phyloP scores from a whole-genome alignment of 345 rosid genomes.

The Ceriops tagal region DNA sequence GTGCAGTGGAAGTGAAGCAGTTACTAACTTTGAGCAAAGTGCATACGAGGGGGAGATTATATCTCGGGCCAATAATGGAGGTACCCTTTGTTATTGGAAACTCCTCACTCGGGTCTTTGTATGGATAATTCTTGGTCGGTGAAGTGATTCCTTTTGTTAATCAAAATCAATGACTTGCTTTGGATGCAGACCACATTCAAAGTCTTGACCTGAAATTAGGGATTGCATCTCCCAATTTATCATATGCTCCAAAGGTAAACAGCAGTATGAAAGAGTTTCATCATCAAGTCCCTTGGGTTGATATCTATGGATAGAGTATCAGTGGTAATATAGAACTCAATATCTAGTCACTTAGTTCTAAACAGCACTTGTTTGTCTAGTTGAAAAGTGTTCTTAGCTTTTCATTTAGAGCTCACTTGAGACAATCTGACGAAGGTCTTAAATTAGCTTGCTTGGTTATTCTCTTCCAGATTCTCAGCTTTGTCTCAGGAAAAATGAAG shows the following conservation, averaged over 20 bases:
- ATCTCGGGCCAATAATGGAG: slow-evolving; percentile 27
- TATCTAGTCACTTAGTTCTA: slow-evolving; percentile 1
- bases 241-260: slow-evolving; percentile 24
- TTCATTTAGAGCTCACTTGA: neutral
- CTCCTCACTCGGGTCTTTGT: neutral
- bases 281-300: slow-evolving; percentile 17
- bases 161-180: slow-evolving; percentile 6
- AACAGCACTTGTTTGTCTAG: neutral
- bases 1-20: slow-evolving; percentile 85
- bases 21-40: slow-evolving; percentile 83
- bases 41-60: slow-evolving; percentile 47
- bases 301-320: slow-evolving; percentile 20
- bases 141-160: neutral
- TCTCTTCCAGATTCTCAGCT: slow-evolving; percentile 31
- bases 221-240: slow-evolving; percentile 41
- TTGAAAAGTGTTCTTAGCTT: neutral
- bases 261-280: slow-evolving; percentile 9
- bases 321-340: slow-evolving; percentile 22
- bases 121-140: neutral
- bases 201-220: slow-evolving; percentile 57
- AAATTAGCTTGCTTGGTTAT: slow-evolving; percentile 1
- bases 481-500: slow-evolving; percentile 20
- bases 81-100: slow-evolving; percentile 17
- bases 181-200: slow-evolving; percentile 32
- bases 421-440: neutral